These are phyloP conservation scores for Verticillium klebahnii DNA, from an alignment of 2,329 filamentous ascomycete genomes.

Conservation along the genomic window DNA sequence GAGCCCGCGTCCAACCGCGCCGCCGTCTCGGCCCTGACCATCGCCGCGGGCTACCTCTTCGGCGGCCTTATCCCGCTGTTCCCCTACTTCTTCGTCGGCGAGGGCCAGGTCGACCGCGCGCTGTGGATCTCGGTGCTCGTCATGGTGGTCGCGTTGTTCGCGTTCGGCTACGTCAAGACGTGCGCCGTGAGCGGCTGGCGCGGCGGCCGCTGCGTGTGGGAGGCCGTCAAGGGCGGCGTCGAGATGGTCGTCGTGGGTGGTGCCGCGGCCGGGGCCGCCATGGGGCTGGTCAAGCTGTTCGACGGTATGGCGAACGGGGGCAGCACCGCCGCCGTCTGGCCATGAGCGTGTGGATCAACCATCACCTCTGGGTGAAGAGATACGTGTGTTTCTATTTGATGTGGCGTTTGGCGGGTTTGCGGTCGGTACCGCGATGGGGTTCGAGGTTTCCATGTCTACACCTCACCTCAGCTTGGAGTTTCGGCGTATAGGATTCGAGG, in stretches of 20 bases:
- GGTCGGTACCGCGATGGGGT: background rate
- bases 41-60: conserved; percentile 65
- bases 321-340: background rate
- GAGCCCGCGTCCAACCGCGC: conserved; percentile 38
- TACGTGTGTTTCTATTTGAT: no score
- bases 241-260: conserved; percentile 36
- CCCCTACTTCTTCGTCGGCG: conserved; percentile 58
- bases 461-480: background rate
- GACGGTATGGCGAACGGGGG: conserved; percentile 8
- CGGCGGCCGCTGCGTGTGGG: conserved; percentile 10
- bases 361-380: background rate
- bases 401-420: background rate
- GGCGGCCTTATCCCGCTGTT: conserved; percentile 67
- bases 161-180: conserved; percentile 64
- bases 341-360: background rate
- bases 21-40: conserved; percentile 57
- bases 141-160: conserved; percentile 55
- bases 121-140: conserved; percentile 56
- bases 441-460: background rate
- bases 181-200: conserved; percentile 30
- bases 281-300: conserved; percentile 28
- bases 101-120: conserved; percentile 33
- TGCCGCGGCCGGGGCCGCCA: conserved; percentile 29
- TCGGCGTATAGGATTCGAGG: background rate
- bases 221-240: conserved; percentile 23